Evolutionary conservation across 495 filamentous ascomycete species (phyloP).

Genomic region (Corynascus novoguineensis): DNA sequence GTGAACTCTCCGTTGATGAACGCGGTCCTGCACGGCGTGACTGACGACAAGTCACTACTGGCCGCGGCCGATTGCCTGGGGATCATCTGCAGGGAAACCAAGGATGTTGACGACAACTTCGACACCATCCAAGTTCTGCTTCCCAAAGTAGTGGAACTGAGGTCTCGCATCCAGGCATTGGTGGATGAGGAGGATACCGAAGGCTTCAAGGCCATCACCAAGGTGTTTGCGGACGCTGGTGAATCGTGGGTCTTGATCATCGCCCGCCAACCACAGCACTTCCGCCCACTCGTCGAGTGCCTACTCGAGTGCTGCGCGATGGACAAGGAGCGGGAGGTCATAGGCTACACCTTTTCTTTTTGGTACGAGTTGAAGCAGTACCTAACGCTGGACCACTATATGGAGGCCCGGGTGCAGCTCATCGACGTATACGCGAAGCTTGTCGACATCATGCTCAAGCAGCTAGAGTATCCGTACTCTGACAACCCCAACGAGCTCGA

Average conservation of each 20-base stretch:
- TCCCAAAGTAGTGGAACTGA: slow-evolving; percentile 71
- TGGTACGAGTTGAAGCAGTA: slow-evolving; percentile 99
- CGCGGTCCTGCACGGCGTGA: slow-evolving; percentile 69
- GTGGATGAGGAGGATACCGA: slow-evolving; percentile 81
- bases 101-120: slow-evolving; percentile 84
- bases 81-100: slow-evolving; percentile 84
- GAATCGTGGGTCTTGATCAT: slow-evolving; percentile 90
- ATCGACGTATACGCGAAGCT: slow-evolving; percentile 77
- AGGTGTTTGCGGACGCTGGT: slow-evolving; percentile 88
- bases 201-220: slow-evolving; percentile 77
- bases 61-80: slow-evolving; percentile 91
- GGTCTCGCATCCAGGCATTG: slow-evolving; percentile 69
- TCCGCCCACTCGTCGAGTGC: slow-evolving; percentile 80
- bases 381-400: slow-evolving; percentile 80
- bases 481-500: slow-evolving; percentile 69
- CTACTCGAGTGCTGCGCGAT: slow-evolving; percentile 83
- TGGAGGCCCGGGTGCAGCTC: slow-evolving; percentile 67
- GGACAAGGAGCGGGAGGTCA: slow-evolving; percentile 82
- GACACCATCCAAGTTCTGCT: slow-evolving; percentile 78
- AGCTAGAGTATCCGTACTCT: slow-evolving; percentile 80
- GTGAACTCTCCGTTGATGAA: slow-evolving; percentile 81
- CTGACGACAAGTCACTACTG: slow-evolving; percentile 71
- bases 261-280: slow-evolving; percentile 72
- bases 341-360: slow-evolving; percentile 88
- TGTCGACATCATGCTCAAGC: slow-evolving; percentile 88